These are phyloP conservation scores for Magnusiomyces magnusii DNA, from an alignment of 1,139 yeast species.

Conservation along the genomic window DNA sequence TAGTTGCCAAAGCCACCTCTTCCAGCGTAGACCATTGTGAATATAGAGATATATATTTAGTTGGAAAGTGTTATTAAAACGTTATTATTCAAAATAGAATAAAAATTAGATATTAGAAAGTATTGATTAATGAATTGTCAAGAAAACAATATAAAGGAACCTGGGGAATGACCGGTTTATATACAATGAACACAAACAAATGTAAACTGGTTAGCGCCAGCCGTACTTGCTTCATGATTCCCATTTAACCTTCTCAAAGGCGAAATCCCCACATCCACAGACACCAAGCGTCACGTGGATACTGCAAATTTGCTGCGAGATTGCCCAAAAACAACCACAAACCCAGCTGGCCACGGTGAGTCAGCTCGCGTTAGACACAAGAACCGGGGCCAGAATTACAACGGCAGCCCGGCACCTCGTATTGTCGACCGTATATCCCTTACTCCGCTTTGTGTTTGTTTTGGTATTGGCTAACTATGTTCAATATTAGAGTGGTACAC, in stretches of 20 bases:
- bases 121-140: no score
- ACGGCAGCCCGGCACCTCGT: background rate
- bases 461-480: no score
- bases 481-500: no score
- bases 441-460: no score
- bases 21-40: constrained; percentile 30
- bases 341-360: background rate
- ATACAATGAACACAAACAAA: background rate
- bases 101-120: no score
- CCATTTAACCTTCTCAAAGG: background rate
- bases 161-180: background rate
- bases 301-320: background rate
- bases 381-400: background rate
- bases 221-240: background rate
- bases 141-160: no score
- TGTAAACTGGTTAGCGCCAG: background rate
- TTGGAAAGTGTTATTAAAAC: background rate
- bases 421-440: no score
- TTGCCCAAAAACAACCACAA: background rate
- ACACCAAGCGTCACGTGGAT: background rate
- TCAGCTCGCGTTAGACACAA: background rate
- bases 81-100: no score
- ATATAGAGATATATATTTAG: background rate
- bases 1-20: constrained; percentile 33
- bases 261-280: background rate